phyloP scores from a whole-genome alignment of 352 stramenopile genomes.

The Globisporangium mamillatum region DNA sequence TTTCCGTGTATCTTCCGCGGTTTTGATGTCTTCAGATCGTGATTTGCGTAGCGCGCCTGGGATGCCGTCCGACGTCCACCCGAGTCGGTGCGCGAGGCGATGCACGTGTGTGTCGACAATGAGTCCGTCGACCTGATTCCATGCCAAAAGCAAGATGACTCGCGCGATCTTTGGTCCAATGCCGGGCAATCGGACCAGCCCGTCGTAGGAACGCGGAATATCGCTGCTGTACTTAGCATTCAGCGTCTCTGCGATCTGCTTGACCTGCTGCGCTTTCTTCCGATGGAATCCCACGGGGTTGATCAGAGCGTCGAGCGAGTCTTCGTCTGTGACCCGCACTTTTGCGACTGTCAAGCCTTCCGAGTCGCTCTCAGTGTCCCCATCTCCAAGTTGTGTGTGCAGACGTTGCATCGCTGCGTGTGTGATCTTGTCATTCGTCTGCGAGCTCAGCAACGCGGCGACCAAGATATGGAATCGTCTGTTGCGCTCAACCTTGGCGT shows the following conservation, averaged over 20 bases:
- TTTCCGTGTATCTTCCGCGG: slow-evolving; percentile 45
- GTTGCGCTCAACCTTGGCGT: background rate
- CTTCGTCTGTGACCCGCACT: slow-evolving; percentile 30
- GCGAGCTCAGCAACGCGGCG: slow-evolving; percentile 62
- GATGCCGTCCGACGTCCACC: slow-evolving; percentile 33
- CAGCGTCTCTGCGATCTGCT: slow-evolving; percentile 45
- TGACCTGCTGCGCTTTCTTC: slow-evolving; percentile 66
- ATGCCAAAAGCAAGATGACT: slow-evolving; percentile 61
- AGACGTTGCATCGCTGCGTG: slow-evolving; percentile 70
- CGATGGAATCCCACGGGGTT: slow-evolving; percentile 72
- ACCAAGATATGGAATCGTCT: slow-evolving; percentile 67
- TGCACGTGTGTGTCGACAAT: slow-evolving; percentile 83
- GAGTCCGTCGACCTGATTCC: slow-evolving; percentile 57
- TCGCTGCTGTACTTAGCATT: slow-evolving; percentile 35
- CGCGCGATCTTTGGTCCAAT: slow-evolving; percentile 76
- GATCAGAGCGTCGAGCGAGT: slow-evolving; percentile 46
- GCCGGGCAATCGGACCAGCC: slow-evolving; percentile 51
- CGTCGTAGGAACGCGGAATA: slow-evolving; percentile 42
- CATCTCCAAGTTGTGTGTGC: slow-evolving; percentile 22
- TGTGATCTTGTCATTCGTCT: slow-evolving; percentile 70
- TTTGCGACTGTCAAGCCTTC: slow-evolving; percentile 51
- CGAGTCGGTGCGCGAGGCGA: slow-evolving; percentile 57
- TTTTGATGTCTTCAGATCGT: slow-evolving; percentile 1
- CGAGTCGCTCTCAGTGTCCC: slow-evolving; percentile 1
- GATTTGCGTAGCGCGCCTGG: slow-evolving; percentile 1